Percentiles rank a stretch among this genome's conserved stretches.
Evolutionary conservation across 164 flowering plant genomes (phyloP).

Genomic region (Taxillus chinensis): DNA sequence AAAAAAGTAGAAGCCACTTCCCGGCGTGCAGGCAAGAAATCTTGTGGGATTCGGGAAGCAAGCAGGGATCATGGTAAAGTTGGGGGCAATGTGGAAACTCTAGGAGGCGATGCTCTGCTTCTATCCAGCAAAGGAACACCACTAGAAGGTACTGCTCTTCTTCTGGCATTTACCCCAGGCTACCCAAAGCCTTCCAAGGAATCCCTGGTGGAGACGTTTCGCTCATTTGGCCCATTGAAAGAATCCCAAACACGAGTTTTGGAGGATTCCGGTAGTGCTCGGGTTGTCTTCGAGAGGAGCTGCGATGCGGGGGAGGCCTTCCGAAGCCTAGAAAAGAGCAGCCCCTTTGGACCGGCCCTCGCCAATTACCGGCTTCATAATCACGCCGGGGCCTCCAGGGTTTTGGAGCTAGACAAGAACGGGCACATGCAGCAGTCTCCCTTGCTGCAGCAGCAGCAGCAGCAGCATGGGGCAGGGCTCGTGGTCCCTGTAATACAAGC

Average conservation of each 20-base stretch:
- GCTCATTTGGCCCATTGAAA: constrained; percentile 36
- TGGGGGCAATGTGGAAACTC: constrained; percentile 12
- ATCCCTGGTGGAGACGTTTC: constrained; percentile 23
- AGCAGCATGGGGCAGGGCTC: constrained; percentile 5
- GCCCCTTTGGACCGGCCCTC: constrained; percentile 35
- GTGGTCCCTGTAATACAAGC: constrained; percentile 5
- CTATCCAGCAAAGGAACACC: no score
- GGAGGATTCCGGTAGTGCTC: constrained; percentile 24
- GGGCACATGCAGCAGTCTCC: not conserved
- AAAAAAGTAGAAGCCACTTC: constrained; percentile 9
- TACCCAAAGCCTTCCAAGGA: constrained; percentile 37
- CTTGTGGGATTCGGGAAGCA: not conserved
- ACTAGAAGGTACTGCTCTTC: constrained; percentile 22
- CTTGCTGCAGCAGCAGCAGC: no score
- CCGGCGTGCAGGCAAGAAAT: constrained; percentile 2
- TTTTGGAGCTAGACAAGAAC: constrained; percentile 4
- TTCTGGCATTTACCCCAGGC: constrained; percentile 38
- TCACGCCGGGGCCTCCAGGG: constrained; percentile 13
- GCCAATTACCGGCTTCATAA: constrained; percentile 28
- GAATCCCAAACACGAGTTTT: constrained; percentile 32
- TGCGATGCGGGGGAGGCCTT: constrained; percentile 46
- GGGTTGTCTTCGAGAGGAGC: constrained; percentile 27
- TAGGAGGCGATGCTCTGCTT: not conserved
- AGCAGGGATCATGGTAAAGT: constrained; percentile 5
- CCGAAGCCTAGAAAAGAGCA: constrained; percentile 29